phyloP scores from a whole-genome alignment of 2,329 filamentous ascomycete genomes.

The Trichoderma sp. region DNA sequence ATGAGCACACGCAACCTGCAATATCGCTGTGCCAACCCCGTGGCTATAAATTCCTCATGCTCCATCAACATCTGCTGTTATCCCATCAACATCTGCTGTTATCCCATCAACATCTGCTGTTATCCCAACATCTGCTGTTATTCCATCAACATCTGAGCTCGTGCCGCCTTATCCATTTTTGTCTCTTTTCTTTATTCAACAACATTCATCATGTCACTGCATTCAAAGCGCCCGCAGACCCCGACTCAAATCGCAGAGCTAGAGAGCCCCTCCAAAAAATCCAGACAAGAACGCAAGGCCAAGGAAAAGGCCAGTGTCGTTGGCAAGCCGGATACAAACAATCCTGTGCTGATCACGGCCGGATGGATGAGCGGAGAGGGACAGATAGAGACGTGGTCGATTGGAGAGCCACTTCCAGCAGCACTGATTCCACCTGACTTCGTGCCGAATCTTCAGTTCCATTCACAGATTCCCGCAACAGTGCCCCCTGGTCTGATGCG shows the following conservation, averaged over 20 bases:
- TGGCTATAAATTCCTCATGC: no score
- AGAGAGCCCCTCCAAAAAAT: background rate
- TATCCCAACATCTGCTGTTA: no score
- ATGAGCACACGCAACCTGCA: background rate
- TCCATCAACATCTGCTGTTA: no score
- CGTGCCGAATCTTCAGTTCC: background rate
- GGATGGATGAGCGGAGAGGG: background rate
- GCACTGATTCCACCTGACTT: no score
- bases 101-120: no score
- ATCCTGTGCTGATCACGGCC: background rate
- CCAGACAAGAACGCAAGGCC: background rate
- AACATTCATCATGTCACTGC: background rate
- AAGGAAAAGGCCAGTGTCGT: background rate
- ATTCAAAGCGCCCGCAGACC: background rate
- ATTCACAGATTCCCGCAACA: background rate
- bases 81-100: no score
- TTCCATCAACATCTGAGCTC: background rate
- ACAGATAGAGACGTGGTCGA: background rate
- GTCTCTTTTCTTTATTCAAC: background rate
- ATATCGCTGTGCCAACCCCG: background rate
- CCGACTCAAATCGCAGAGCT: no score
- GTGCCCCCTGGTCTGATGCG: accelerated
- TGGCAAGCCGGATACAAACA: accelerated
- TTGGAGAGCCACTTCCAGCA: background rate
- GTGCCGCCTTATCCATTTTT: background rate